phyloP scores from a whole-genome alignment of 768 basidiomycete genomes.

The Amanita rubescens region DNA sequence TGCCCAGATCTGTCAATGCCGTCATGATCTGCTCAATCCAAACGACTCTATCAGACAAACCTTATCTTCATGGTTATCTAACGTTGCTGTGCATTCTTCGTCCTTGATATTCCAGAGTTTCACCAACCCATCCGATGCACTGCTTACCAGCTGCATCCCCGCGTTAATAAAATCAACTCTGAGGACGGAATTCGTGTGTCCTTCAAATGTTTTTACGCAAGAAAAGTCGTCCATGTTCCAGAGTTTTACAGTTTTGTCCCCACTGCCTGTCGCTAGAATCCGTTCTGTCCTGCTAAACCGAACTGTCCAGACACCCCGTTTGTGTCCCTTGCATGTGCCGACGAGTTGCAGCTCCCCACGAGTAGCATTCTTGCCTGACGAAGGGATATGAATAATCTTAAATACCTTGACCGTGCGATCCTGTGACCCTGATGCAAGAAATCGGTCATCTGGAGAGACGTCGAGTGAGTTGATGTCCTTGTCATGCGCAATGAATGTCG shows the following conservation, averaged over 20 bases:
- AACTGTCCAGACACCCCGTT: constrained; percentile 93
- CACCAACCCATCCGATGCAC: constrained; percentile 90
- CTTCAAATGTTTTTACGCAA: constrained; percentile 95
- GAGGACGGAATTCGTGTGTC: constrained; percentile 94
- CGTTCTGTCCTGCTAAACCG: constrained; percentile 80
- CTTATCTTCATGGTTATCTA: constrained; percentile 98
- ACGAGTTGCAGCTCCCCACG: constrained; percentile 67
- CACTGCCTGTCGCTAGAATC: constrained; percentile 87
- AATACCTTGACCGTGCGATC: constrained; percentile 93
- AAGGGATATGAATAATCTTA: constrained; percentile 52
- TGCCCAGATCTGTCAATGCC: constrained; percentile 85
- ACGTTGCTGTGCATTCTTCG: constrained; percentile 79
- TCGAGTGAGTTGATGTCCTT: constrained; percentile 99
- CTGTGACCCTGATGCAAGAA: constrained; percentile 92
- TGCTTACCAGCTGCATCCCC: constrained; percentile 81
- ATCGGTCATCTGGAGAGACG: constrained; percentile 78
- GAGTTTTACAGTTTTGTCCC: constrained; percentile 89
- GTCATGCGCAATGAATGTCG: constrained; percentile 89
- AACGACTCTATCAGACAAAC: constrained; percentile 31
- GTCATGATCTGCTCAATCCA: neutral
- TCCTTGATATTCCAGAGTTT: constrained; percentile 92
- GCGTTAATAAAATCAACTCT: constrained; percentile 83
- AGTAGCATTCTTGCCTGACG: constrained; percentile 33
- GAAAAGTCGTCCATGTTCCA: constrained; percentile 94
- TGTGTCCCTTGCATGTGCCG: constrained; percentile 93